Evolutionary conservation across 78 protist genomes (phyloP).

Genomic region (Protostelium mycophagum): DNA sequence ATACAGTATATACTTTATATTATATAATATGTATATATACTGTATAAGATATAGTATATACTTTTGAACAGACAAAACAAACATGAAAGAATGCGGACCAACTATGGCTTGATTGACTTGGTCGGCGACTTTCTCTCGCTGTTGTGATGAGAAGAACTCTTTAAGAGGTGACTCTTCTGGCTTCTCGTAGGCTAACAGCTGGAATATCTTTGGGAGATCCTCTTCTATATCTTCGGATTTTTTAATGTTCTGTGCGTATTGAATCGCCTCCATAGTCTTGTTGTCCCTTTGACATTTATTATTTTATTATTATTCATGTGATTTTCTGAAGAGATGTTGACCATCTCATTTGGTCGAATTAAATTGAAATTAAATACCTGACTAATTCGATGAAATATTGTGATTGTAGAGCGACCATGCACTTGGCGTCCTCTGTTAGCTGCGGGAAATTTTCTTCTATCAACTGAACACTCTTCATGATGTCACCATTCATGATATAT

Average conservation of each 20-base stretch:
- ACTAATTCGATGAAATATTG: background rate
- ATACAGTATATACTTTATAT: no score
- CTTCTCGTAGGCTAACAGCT: background rate
- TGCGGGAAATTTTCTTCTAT: background rate
- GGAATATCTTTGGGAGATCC: background rate
- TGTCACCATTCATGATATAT: background rate
- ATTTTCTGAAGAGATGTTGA: no score
- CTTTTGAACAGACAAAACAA: no score
- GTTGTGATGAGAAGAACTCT: background rate
- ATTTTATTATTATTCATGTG: no score
- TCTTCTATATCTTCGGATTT: background rate
- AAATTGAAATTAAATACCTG: no score
- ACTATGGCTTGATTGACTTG: background rate
- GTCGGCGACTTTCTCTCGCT: background rate
- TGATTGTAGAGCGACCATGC: background rate
- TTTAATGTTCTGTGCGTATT: background rate
- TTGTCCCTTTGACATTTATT: no score
- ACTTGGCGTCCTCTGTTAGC: background rate
- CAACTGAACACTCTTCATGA: background rate
- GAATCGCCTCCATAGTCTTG: background rate
- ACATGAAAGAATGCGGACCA: no score
- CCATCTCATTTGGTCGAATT: no score
- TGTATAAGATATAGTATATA: no score
- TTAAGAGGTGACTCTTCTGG: background rate
- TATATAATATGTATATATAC: no score